Evolutionary conservation across 306 rosid genomes (phyloP).

Genomic region (Pterocarpus santalinus): DNA sequence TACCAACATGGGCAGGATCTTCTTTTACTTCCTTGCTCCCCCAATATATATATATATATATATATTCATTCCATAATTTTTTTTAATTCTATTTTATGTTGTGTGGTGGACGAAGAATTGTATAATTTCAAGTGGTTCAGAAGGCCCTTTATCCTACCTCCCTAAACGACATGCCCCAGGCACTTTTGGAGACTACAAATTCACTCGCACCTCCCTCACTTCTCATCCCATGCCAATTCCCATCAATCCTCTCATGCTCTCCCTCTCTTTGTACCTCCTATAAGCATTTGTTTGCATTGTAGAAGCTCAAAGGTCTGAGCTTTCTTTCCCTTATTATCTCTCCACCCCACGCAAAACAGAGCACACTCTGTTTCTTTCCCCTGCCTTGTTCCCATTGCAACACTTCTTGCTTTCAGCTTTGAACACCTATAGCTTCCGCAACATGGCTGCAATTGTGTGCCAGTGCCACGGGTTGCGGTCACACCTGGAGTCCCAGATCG

Average conservation of each 20-base stretch:
- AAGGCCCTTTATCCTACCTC: constrained; percentile 42
- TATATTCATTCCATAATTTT: not conserved
- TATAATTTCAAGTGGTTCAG: constrained; percentile 64
- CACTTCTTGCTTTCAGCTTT: not conserved
- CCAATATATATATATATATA: too few species aligned
- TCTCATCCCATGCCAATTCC: constrained; percentile 56
- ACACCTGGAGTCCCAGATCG: constrained; percentile 65
- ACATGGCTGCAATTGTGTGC: constrained; percentile 81
- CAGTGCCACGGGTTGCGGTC: constrained; percentile 66
- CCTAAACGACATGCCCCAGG: constrained; percentile 32
- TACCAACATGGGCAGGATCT: constrained; percentile 4
- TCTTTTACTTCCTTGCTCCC: not conserved
- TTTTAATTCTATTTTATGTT: not conserved
- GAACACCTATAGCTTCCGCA: not conserved
- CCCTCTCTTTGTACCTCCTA: constrained; percentile 6
- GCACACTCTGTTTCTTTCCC: constrained; percentile 29
- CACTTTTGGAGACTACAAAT: constrained; percentile 87
- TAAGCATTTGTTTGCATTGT: constrained; percentile 13
- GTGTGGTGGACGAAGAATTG: constrained; percentile 2
- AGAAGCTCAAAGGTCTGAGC: not conserved
- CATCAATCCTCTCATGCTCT: constrained; percentile 1
- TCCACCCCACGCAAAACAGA: constrained; percentile 1
- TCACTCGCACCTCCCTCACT: constrained; percentile 54
- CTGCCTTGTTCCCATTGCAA: not conserved
- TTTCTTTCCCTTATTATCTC: constrained; percentile 10